Evolutionary conservation across 768 basidiomycete species (phyloP).

Genomic region (Phylloporus sp.): DNA sequence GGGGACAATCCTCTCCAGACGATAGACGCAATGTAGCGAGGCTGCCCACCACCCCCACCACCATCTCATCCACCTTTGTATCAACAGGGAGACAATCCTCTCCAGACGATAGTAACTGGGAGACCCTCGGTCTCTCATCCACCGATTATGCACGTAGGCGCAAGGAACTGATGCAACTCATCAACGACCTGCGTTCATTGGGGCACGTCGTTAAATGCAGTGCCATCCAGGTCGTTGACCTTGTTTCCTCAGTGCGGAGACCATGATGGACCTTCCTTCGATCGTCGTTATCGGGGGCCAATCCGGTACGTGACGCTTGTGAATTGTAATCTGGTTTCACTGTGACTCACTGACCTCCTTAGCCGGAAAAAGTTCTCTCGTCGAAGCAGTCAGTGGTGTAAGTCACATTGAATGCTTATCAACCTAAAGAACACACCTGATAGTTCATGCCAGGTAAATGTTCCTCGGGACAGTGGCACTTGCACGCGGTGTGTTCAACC

Average conservation of each 20-base stretch:
- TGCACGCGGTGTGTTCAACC: constrained; percentile 44
- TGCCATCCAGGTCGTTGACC: not conserved
- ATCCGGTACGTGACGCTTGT: constrained; percentile 36
- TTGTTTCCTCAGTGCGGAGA: constrained; percentile 30
- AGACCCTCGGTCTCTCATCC: constrained; percentile 22
- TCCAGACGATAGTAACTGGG: constrained; percentile 13
- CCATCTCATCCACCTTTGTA: not conserved
- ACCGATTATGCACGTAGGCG: constrained; percentile 39
- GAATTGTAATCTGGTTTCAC: not conserved
- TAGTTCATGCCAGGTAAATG: constrained; percentile 40
- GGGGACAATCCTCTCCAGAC: too few relatives aligned
- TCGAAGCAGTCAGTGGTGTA: constrained; percentile 55
- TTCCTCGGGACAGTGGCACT: constrained; percentile 58
- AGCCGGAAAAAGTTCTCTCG: constrained; percentile 59
- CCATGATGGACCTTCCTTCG: constrained; percentile 42
- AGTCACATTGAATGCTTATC: constrained; percentile 9
- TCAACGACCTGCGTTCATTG: constrained; percentile 35
- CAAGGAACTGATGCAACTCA: constrained; percentile 36
- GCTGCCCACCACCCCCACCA: not conserved
- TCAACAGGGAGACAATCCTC: constrained; percentile 2
- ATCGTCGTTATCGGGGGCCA: constrained; percentile 55
- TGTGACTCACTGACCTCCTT: not conserved
- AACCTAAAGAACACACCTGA: not conserved
- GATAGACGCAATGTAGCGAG: not conserved
- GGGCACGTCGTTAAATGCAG: constrained; percentile 29